Conservation (phyloP, 2,329 filamentous ascomycete genomes). For the Lasiodiplodia gonubiensis region DNA sequence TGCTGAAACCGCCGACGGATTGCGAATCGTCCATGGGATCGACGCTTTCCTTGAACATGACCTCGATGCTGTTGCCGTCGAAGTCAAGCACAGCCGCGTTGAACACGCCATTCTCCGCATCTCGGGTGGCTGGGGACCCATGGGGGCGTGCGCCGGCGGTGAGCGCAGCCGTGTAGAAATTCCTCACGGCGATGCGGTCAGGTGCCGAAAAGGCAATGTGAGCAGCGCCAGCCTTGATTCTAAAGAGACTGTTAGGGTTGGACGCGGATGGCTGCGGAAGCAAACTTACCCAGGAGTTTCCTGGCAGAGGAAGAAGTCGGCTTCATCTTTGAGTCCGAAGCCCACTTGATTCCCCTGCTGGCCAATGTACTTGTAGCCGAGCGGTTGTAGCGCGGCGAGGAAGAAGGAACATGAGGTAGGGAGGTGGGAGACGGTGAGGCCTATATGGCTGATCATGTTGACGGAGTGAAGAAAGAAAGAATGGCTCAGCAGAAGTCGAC, state of each 20-base stretch:
- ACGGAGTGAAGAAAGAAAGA: background rate
- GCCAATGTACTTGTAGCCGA: constrained; percentile 75
- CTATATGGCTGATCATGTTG: constrained; percentile 66
- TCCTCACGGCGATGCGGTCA: constrained; percentile 68
- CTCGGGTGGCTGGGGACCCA: constrained; percentile 60
- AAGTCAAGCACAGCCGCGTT: constrained; percentile 73
- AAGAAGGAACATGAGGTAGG: constrained; percentile 84
- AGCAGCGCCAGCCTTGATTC: constrained; percentile 59
- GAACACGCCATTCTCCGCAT: constrained; percentile 62
- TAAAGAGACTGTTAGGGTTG: constrained; percentile 30
- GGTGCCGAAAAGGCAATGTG: constrained; percentile 73
- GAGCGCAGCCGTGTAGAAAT: constrained; percentile 73
- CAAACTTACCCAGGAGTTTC: constrained; percentile 61
- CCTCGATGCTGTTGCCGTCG: constrained; percentile 84
- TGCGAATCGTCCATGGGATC: constrained; percentile 43
- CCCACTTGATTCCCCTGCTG: constrained; percentile 66
- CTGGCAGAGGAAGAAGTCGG: constrained; percentile 69
- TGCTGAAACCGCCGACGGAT: constrained; percentile 48
- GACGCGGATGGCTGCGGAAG: background rate
- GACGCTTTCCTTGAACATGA: constrained; percentile 64
- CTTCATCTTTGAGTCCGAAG: constrained; percentile 63
- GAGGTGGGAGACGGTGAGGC: constrained; percentile 75
- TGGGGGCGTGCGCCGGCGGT: constrained; percentile 67
- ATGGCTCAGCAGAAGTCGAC: background rate
- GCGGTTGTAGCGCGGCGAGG: constrained; percentile 75